Conservation (phyloP, 2,329 filamentous ascomycete species). For the Fusarium longipes region DNA sequence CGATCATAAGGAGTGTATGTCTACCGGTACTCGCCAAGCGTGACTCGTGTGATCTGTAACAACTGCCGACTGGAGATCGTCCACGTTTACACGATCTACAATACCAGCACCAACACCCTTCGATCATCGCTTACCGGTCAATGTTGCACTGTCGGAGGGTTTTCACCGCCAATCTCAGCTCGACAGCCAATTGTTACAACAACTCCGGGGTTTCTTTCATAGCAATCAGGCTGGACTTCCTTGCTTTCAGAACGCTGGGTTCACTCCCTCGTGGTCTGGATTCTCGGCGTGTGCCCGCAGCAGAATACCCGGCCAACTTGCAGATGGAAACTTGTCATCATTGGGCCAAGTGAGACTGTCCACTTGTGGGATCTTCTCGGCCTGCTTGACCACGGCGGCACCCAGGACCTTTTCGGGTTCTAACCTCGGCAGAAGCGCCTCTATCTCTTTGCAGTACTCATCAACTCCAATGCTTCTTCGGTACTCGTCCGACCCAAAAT, state of each 20-base stretch:
- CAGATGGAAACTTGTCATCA: constrained; percentile 46
- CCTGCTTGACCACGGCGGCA: constrained; percentile 47
- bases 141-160: not conserved
- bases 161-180: constrained; percentile 25
- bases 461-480: constrained; percentile 9
- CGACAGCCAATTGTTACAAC: not conserved
- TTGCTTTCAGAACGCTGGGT: constrained; percentile 46
- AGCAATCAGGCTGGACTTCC: not conserved
- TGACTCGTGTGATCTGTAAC: constrained; percentile 15
- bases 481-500: constrained; percentile 45
- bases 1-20: not conserved
- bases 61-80: constrained; percentile 27
- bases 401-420: constrained; percentile 43
- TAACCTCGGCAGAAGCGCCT: constrained; percentile 43
- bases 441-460: constrained; percentile 32
- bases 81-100: constrained; percentile 25
- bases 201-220: not conserved
- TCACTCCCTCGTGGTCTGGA: constrained; percentile 43
- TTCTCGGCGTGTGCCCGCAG: constrained; percentile 48
- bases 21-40: constrained; percentile 5
- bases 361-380: constrained; percentile 32
- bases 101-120: constrained; percentile 11
- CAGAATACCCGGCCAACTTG: constrained; percentile 50
- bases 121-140: constrained; percentile 8
- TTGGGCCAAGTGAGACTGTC: constrained; percentile 44